Evolutionary conservation across 208 protist species (phyloP).

Genomic region (Trypanosoma avium): DNA sequence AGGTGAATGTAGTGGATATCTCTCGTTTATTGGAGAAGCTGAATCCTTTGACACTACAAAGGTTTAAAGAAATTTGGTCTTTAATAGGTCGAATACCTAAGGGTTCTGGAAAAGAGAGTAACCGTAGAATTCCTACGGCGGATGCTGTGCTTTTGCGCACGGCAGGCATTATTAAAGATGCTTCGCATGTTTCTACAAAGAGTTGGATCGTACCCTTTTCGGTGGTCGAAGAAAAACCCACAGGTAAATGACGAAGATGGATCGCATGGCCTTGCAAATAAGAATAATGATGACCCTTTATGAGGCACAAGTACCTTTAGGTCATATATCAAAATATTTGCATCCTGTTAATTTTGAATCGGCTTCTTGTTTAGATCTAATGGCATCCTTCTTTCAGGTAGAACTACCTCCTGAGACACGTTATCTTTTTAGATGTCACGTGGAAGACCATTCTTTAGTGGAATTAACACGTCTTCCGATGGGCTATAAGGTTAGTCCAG

Average conservation of each 20-base stretch:
- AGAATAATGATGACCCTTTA: neutral
- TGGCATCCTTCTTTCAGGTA: slow-evolving; percentile 6
- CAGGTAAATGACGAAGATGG: neutral
- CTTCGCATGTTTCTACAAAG: neutral
- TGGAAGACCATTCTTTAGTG: neutral
- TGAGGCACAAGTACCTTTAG: neutral
- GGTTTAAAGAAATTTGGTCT: neutral
- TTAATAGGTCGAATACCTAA: neutral
- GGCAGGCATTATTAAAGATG: neutral
- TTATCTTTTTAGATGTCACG: neutral
- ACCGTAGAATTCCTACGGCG: neutral
- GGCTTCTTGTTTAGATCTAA: slow-evolving; percentile 1
- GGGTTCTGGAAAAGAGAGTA: neutral
- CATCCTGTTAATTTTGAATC: neutral
- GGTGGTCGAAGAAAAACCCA: neutral
- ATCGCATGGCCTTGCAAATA: neutral
- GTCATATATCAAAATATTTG: neutral
- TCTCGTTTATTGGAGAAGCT: neutral
- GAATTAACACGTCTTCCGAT: slow-evolving; percentile 30
- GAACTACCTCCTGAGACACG: neutral
- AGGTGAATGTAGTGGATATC: neutral
- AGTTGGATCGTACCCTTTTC: neutral
- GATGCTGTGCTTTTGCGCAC: neutral
- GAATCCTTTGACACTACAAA: neutral
- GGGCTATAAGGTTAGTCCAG: slow-evolving; percentile 26